Evolutionary conservation across 163 green algal genomes (phyloP).

Genomic region (Coccomyxa subellipsoidea): DNA sequence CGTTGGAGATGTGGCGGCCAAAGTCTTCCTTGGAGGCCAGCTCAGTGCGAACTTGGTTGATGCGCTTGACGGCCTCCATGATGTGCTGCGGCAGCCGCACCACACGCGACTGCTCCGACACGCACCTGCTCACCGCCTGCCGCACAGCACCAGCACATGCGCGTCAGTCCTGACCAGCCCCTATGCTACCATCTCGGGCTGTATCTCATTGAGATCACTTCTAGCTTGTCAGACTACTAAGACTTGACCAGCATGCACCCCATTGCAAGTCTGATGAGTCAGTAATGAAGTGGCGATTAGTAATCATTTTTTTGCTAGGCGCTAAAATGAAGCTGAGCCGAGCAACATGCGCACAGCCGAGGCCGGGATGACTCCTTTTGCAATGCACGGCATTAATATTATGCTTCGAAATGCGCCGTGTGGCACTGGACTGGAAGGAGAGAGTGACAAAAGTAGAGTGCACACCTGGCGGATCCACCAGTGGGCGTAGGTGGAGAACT

Average conservation of each 20-base stretch:
- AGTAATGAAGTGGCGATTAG: too few species aligned
- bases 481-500: constrained; percentile 96
- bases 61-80: constrained; percentile 9
- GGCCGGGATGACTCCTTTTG: too few species aligned
- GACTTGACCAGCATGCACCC: not conserved
- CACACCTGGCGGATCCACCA: constrained; percentile 97
- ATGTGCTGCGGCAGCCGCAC: constrained; percentile 79
- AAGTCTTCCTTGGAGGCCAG: constrained; percentile 27
- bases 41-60: constrained; percentile 37
- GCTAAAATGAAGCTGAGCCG: too few species aligned
- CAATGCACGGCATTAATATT: too few species aligned
- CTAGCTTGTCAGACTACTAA: too few species aligned
- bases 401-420: too few species aligned
- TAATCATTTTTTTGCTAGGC: too few species aligned
- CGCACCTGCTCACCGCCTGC: not conserved
- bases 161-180: not conserved
- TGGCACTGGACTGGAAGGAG: too few species aligned
- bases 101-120: constrained; percentile 59
- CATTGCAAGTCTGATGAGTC: not conserved
- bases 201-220: too few species aligned
- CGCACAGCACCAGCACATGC: not conserved
- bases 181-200: too few species aligned
- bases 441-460: constrained; percentile 51
- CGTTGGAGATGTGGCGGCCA: constrained; percentile 17
- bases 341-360: too few species aligned